These are phyloP conservation scores for Astraeus odoratus DNA, from an alignment of 768 basidiomycete species.

Conservation along the genomic window DNA sequence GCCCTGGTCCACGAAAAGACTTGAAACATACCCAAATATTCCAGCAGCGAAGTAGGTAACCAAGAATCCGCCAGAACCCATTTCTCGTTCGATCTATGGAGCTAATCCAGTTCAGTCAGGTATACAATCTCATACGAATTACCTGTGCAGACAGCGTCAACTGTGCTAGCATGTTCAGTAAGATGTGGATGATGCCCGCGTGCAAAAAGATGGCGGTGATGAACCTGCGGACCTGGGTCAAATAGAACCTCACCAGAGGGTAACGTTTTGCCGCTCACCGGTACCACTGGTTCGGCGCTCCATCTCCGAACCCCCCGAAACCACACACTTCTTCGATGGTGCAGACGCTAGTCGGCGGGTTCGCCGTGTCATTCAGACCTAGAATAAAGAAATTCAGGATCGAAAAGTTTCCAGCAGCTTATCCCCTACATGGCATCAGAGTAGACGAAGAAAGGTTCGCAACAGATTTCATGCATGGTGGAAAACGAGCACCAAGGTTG, in stretches of 20 bases:
- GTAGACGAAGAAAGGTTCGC: slow-evolving; percentile 46
- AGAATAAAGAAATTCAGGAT: slow-evolving; percentile 6
- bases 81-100: slow-evolving; percentile 78
- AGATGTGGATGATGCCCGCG: slow-evolving; percentile 90
- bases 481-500: slow-evolving; percentile 85
- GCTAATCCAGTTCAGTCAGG: neutral
- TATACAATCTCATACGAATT: slow-evolving; percentile 3
- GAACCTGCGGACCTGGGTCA: slow-evolving; percentile 50
- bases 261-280: slow-evolving; percentile 31
- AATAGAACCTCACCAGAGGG: no score
- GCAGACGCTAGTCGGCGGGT: slow-evolving; percentile 64
- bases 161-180: slow-evolving; percentile 88
- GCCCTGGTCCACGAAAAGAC: neutral
- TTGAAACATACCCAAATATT: slow-evolving; percentile 68
- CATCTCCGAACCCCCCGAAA: slow-evolving; percentile 62
- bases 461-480: slow-evolving; percentile 84
- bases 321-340: slow-evolving; percentile 80
- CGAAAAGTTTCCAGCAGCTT: slow-evolving; percentile 3
- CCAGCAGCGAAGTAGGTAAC: slow-evolving; percentile 87
- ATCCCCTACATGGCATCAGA: slow-evolving; percentile 49
- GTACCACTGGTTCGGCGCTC: slow-evolving; percentile 50
- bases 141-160: slow-evolving; percentile 74
- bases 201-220: slow-evolving; percentile 88
- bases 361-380: slow-evolving; percentile 83
- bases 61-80: slow-evolving; percentile 83